Base-by-base conservation (phyloP, 164 flowering plant species). In the Stephania cephalantha region DNA sequence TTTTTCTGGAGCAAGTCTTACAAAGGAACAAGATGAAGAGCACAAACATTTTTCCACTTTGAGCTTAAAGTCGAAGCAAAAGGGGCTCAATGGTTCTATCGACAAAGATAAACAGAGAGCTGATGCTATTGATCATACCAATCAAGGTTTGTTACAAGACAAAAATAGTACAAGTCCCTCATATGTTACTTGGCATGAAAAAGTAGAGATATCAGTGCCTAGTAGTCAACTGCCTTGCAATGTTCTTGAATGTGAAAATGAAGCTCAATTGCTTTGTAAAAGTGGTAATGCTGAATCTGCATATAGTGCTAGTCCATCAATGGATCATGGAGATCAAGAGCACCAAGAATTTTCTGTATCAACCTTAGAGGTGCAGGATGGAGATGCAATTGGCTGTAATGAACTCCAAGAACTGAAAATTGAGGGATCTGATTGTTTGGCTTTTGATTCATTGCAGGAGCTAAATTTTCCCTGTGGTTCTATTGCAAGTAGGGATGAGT, bases 171-270 rank as follows among this genome's bases (percentile, higher is more conserved):
- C 82, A 7, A 72, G 76, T 79, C 81, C 87, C 50, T 81, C 92
- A 71, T 75, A 73, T 81, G 88, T 86, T 71, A 86, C 88, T 22
- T 91, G 94, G 93, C 97, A 63, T 63, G 78, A 76, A 63, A 76
- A 76, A 52, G 71, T 20, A 71, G 78, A 76, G 70, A 71, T 76
- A 45, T 17, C 58, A 45, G 45, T 35, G 53, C 78, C 78, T 71
- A 66, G 20, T 25, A 20, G 50, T 71, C 74, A 64, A 13, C 69
- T 64, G 71, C 66, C 45, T 31, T 25, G 29, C 45, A 64, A 71
- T 20, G 30, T 61, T 45, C 6, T 29, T 45, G 61, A 17, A 58
- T 52, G 45, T 42, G 69, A 63, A 45, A 45, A 46, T 68, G 44
- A 64, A 63, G 74, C 66, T 76, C 31, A 71, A 20, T 66, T 66